Conservation (phyloP, 2,329 filamentous ascomycete species). For the Fusarium drepaniforme region DNA sequence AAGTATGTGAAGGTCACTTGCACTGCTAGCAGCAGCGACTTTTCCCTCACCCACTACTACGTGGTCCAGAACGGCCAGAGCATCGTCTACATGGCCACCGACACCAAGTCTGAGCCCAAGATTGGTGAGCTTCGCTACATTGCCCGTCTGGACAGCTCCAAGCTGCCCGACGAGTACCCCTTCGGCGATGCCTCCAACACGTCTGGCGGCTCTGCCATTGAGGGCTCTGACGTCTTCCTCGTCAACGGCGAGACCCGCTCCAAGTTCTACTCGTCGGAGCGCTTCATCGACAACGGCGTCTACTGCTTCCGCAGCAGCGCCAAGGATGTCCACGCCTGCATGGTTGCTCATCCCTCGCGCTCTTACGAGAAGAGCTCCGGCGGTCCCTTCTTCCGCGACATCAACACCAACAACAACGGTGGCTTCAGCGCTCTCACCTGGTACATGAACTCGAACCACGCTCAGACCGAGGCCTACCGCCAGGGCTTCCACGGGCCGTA, state of each 20-base stretch:
- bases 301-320: conserved; percentile 69
- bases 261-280: conserved; percentile 77
- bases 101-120: conserved; percentile 68
- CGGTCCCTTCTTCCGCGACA: conserved; percentile 75
- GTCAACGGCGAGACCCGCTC: conserved; percentile 73
- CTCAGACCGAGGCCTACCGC: conserved; percentile 71
- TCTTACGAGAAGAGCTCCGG: conserved; percentile 72
- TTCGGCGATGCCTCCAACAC: conserved; percentile 69
- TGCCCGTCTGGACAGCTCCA: conserved; percentile 65
- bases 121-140: conserved; percentile 75
- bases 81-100: conserved; percentile 71
- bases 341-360: conserved; percentile 61
- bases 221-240: conserved; percentile 70
- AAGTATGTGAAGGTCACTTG: conserved; percentile 73
- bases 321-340: conserved; percentile 68
- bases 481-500: conserved; percentile 77
- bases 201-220: conserved; percentile 61
- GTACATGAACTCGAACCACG: conserved; percentile 77
- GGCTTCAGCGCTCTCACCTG: conserved; percentile 70
- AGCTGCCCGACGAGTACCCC: conserved; percentile 65
- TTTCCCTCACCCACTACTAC: conserved; percentile 70
- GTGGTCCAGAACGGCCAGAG: conserved; percentile 71
- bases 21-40: conserved; percentile 60
- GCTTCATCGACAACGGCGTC: conserved; percentile 76
- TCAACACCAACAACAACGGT: conserved; percentile 74